Conservation (phyloP, 202 grass and related monocot species). For the Schoenoplectus triqueter region DNA sequence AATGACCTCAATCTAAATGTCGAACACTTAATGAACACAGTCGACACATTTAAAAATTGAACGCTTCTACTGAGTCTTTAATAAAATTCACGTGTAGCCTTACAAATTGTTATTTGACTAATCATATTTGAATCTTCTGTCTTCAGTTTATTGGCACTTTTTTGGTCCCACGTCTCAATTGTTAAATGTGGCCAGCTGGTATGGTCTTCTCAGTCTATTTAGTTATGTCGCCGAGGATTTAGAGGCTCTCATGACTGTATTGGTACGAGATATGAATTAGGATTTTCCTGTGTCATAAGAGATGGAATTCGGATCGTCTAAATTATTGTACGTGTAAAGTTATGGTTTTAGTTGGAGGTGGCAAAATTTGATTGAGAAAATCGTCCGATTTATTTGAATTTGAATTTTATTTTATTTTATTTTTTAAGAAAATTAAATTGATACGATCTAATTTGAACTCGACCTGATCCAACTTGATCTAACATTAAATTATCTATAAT, state of each 20-base stretch:
- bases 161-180: constrained; percentile 1
- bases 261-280: not conserved
- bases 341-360: too few species aligned
- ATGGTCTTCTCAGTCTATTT: constrained; percentile 5
- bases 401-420: too few species aligned
- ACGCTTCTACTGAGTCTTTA: not conserved
- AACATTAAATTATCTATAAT: too few species aligned
- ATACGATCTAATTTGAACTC: too few species aligned
- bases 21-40: not conserved
- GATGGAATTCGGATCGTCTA: too few species aligned
- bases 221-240: not conserved
- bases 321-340: too few species aligned
- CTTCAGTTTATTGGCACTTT: not conserved
- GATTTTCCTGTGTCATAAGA: not conserved
- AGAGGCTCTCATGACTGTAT: not conserved
- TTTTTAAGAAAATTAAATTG: too few species aligned
- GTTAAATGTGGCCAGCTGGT: not conserved
- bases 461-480: too few species aligned
- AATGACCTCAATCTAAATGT: too few species aligned
- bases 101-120: not conserved
- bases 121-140: not conserved
- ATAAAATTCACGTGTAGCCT: not conserved
- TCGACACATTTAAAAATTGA: not conserved
- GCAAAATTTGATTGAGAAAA: too few species aligned
- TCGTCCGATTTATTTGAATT: too few species aligned